Evolutionary conservation across 805 yeast genomes (phyloP), one percentile per base, ranked within the genome.

Genomic region (Metschnikowia similis): DNA sequence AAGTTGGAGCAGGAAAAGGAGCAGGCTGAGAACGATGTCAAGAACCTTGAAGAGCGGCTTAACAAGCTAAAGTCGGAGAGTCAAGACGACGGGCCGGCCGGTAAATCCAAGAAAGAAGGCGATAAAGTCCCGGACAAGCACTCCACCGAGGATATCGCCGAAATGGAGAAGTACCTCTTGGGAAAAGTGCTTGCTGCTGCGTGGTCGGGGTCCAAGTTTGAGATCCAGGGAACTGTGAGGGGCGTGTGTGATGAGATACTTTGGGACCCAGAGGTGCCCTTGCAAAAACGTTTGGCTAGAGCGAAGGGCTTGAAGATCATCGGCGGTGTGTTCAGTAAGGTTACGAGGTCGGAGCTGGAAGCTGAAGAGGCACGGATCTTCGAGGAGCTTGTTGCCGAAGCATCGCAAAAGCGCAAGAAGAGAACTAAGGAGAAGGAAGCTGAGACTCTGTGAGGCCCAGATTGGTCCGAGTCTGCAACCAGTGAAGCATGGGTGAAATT

Each of bases 121-220:
- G 54, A 37, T 49, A 54, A 55, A 35, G 53, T 61, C 7, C 78
- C 78, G 0, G 70, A 66, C 30, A 70, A 69, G 51, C 77, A 74
- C 53, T 65, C 85, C 0, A 74, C 74, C 2, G 87, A 83, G 55
- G 85, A 83, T 48, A 53, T 83, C 26, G 89, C 88, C 2, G 85
- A 84, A 52, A 77, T 83, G 73, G 92, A 87, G 61, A 83, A 85
- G 63, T 74, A 83, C 31, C 68, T 87, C 56, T 83, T 86, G 75
- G 94, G 92, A 17, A 87, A 87, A 64, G 87, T 87, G 16, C 69
- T 87, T 34, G 85, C 87, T 8, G 92, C 91, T 2, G 94, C 94
- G 8, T 87, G 95, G 95, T 82, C 82, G 10, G 89, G 92, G 0
- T 83, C 91, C 10, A 84, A 80, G 60, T 86, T 82, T 62, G 95